Evolutionary conservation across 257 asterid genomes (phyloP), one percentile per base, ranked within the genome.

Genomic region (Solanum gandarillasii): DNA sequence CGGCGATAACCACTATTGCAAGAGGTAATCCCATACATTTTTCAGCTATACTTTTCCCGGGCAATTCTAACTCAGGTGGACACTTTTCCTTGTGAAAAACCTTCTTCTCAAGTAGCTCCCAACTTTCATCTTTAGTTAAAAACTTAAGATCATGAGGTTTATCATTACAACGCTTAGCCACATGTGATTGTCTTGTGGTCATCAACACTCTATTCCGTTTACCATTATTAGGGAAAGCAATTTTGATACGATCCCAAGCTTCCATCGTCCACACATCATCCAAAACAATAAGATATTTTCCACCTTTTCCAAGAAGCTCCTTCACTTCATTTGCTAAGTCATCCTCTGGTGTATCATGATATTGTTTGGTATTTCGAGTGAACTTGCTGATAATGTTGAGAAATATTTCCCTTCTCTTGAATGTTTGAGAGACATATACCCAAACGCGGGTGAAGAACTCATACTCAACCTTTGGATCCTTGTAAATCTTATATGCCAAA

Each of bases 1-100:
- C 95, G 2, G 95, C 95, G 16, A 92, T 91, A 27, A 94, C 93
- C 34, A 91, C 95, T 21, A 94, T 79, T 0, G 93, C 94, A 32
- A 94, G 94, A 0, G 97, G 97, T 23, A 94, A 62, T 6, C 95
- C 95, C 9, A 43, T 74, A 20, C 97, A 93, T 39, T 89, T 88
- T 9, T 62, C 75, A 2, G 95, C 91, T 71, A 94, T 93, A n/a
- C 72, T 86, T 89, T 4, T 88, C 9, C 95, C 97, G 25, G 83
- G 85, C 16, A 29, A 39, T 41, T 55, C 52, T 7, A 94, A 73
- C 23, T 92, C 94, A 3, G 55, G 60, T 14, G 95, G 94, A 83
- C 94, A 92, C n/a, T 88, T 70, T 83, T 91, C 91, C 4, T 89
- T 73, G 67, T 93, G 92, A 5, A 93, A 81, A 3, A 94, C 94